These are phyloP conservation scores for Pleurotus tuber-regium DNA, from an alignment of 768 basidiomycete species.

Conservation along the genomic window DNA sequence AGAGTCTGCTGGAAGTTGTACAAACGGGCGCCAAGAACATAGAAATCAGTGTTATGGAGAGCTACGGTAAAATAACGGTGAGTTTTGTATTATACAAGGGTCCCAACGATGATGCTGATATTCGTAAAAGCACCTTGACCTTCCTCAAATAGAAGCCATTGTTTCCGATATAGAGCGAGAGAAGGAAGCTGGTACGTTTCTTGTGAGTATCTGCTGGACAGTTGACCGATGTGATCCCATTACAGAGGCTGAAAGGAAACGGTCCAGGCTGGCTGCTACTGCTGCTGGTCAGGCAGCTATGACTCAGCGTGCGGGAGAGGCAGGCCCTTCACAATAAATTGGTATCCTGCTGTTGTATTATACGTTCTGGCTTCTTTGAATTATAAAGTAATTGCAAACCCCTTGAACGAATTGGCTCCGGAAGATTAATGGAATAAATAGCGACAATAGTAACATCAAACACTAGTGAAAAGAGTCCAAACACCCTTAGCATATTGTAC, in stretches of 20 bases:
- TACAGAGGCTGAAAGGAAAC: constrained; percentile 92
- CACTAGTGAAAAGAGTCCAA: constrained; percentile 71
- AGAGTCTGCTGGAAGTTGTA: constrained; percentile 94
- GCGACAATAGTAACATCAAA: constrained; percentile 35
- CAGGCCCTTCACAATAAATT: constrained; percentile 14
- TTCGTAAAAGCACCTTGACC: constrained; percentile 69
- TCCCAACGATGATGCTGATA: background rate
- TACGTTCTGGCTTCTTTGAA: no score
- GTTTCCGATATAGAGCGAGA: constrained; percentile 94
- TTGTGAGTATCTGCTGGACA: background rate
- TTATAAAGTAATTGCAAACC: no score
- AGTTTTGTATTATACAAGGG: constrained; percentile 25
- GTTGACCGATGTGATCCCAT: constrained; percentile 9
- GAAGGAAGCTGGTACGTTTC: constrained; percentile 83
- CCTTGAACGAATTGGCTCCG: no score
- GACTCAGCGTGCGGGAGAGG: constrained; percentile 52
- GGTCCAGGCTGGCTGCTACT: constrained; percentile 85
- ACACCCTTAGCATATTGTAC: constrained; percentile 87
- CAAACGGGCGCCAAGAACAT: constrained; percentile 99
- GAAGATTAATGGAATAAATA: constrained; percentile 7
- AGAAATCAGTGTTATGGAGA: constrained; percentile 97
- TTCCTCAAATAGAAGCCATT: constrained; percentile 86
- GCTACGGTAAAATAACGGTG: constrained; percentile 90
- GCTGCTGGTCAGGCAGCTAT: constrained; percentile 91
- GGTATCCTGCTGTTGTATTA: no score